These are phyloP conservation scores for Trypanosoma boissoni DNA, from an alignment of 208 protist genomes.

Conservation along the genomic window DNA sequence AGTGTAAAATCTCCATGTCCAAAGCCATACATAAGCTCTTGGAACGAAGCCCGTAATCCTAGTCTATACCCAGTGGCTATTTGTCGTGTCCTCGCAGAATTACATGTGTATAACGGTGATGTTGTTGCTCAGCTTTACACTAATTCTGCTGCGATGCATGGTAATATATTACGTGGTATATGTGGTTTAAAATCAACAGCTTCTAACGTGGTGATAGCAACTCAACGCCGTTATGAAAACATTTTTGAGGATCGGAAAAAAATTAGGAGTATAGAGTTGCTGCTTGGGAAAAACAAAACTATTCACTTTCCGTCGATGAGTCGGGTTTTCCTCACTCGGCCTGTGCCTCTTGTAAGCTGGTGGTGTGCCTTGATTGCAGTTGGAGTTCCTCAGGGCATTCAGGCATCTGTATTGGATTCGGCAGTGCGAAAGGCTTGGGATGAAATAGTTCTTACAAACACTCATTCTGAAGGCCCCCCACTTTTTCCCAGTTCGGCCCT, in stretches of 20 bases:
- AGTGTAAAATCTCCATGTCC: conserved; percentile 40
- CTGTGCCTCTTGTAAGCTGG: conserved; percentile 61
- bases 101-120: conserved; percentile 89
- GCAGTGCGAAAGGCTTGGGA: conserved; percentile 50
- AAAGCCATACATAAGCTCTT: conserved; percentile 62
- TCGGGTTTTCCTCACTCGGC: conserved; percentile 53
- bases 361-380: conserved; percentile 51
- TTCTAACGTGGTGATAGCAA: conserved; percentile 83
- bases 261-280: conserved; percentile 66
- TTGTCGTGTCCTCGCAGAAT: conserved; percentile 51
- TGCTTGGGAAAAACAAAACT: conserved; percentile 69
- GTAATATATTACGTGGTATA: conserved; percentile 79
- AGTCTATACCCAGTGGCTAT: conserved; percentile 46
- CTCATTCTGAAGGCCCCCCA: conserved; percentile 9
- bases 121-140: conserved; percentile 90
- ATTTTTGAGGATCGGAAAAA: conserved; percentile 85
- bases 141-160: conserved; percentile 93
- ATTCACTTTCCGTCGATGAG: conserved; percentile 76
- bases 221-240: conserved; percentile 80
- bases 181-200: conserved; percentile 57
- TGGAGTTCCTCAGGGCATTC: conserved; percentile 33
- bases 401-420: conserved; percentile 32
- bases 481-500: conserved; percentile 54
- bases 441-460: conserved; percentile 27
- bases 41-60: conserved; percentile 65